These are phyloP conservation scores for Xylaria sp. DNA, from an alignment of 2,329 filamentous ascomycete genomes.

Conservation along the genomic window DNA sequence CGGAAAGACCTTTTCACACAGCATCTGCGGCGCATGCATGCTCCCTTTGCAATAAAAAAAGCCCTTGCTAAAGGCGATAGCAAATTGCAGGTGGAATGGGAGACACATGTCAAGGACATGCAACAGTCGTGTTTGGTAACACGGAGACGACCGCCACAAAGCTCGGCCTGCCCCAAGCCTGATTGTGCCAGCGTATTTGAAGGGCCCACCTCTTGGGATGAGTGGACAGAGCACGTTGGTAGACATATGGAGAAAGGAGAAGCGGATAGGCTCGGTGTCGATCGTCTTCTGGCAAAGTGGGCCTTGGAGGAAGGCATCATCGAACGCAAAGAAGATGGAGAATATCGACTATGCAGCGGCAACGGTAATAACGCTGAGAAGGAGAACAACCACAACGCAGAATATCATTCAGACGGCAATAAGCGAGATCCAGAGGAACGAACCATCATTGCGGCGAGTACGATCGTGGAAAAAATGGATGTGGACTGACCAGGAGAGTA, in stretches of 20 bases:
- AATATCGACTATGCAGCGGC: constrained; percentile 64
- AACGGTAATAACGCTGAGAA: constrained; percentile 50
- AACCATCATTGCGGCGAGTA: constrained; percentile 52
- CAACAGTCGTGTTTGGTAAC: constrained; percentile 78
- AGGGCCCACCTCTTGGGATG: constrained; percentile 82
- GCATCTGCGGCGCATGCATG: constrained; percentile 94
- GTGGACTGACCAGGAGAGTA: constrained; percentile 46
- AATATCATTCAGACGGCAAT: constrained; percentile 48
- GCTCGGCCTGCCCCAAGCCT: constrained; percentile 75
- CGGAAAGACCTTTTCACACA: constrained; percentile 96
- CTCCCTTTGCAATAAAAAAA: constrained; percentile 72
- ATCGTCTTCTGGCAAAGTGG: constrained; percentile 68
- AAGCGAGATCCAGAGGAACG: constrained; percentile 48
- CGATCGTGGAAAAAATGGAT: constrained; percentile 52
- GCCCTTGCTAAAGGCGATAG: constrained; percentile 67
- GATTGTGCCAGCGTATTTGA: constrained; percentile 79
- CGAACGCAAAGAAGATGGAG: constrained; percentile 65
- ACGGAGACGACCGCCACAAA: constrained; percentile 74
- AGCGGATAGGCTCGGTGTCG: constrained; percentile 66
- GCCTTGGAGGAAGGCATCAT: constrained; percentile 73
- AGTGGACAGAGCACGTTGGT: constrained; percentile 92
- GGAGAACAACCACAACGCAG: constrained; percentile 44
- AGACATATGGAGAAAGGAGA: constrained; percentile 85
- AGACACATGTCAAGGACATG: constrained; percentile 74
- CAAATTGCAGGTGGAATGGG: constrained; percentile 71